These are phyloP conservation scores for Irpex rosettiformis DNA, from an alignment of 1,284 basidiomycete species.

Conservation along the genomic window DNA sequence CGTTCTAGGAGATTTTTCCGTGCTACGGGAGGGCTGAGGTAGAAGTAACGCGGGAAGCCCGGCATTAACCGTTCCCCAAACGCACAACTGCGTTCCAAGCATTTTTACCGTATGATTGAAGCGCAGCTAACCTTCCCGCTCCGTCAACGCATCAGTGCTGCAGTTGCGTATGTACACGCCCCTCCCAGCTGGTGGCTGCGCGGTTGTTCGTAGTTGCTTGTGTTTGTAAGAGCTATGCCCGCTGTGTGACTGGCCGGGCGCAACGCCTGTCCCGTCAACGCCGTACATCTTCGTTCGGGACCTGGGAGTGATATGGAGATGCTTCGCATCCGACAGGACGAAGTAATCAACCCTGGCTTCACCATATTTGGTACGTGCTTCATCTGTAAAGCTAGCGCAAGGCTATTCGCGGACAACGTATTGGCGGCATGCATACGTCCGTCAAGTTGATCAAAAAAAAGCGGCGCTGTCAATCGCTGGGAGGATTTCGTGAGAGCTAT, in stretches of 20 bases:
- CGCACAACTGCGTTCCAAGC: not conserved
- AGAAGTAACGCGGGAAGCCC: not conserved
- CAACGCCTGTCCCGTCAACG: not conserved
- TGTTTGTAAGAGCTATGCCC: not conserved
- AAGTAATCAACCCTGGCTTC: not conserved
- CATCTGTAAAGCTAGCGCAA: not conserved
- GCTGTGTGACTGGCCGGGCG: not conserved
- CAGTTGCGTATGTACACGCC: too few relatives aligned
- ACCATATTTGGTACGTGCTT: not conserved
- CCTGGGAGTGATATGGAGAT: not conserved
- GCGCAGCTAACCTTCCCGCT: not conserved
- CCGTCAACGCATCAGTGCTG: too few relatives aligned
- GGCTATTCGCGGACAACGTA: not conserved
- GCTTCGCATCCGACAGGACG: not conserved
- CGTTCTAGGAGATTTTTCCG: not conserved
- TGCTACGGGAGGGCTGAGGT: not conserved
- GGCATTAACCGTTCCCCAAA: not conserved
- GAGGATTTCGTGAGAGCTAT: not conserved
- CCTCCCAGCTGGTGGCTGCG: not conserved
- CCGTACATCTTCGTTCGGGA: not conserved
- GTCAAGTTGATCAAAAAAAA: not conserved
- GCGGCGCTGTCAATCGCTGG: not conserved
- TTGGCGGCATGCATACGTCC: not conserved
- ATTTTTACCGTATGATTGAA: not conserved
- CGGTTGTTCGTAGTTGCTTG: not conserved